Evolutionary conservation across 306 rosid species (phyloP).

Genomic region (Boehmeria nivea): DNA sequence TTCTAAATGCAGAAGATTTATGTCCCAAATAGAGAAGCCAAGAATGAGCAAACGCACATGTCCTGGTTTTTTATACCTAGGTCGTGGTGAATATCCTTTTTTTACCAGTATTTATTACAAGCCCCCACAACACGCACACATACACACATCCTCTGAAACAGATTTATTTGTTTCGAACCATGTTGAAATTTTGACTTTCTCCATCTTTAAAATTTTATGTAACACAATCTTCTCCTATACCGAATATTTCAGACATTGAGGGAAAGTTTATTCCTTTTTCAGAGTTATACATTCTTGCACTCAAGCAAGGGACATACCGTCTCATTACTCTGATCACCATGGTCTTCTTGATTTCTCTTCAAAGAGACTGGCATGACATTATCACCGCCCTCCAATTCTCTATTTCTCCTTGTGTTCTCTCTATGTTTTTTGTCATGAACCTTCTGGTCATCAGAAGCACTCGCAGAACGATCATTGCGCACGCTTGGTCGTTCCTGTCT

Average conservation of each 20-base stretch:
- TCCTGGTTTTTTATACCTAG: conserved; percentile 6
- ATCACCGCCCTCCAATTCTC: conserved; percentile 57
- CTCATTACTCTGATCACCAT: conserved; percentile 56
- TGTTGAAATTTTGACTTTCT: conserved; percentile 4
- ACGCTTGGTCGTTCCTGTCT: conserved; percentile 74
- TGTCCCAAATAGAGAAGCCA: too few relatives aligned
- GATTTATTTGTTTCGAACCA: conserved; percentile 6
- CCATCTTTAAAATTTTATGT: not conserved
- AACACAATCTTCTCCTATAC: not conserved
- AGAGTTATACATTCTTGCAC: conserved; percentile 19
- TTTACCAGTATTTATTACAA: not conserved
- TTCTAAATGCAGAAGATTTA: too few relatives aligned
- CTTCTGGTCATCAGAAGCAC: conserved; percentile 59
- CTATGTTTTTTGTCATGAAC: conserved; percentile 60
- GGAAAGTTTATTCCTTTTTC: too few relatives aligned
- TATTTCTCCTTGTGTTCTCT: conserved; percentile 69
- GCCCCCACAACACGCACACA: not conserved
- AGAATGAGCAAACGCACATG: not conserved
- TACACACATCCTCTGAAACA: not conserved
- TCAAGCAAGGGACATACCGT: conserved; percentile 62
- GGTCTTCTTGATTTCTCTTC: conserved; percentile 70
- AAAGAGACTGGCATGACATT: conserved; percentile 42
- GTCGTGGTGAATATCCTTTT: not conserved
- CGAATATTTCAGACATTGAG: not conserved
- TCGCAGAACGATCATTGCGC: conserved; percentile 63